Percentiles rank a stretch among this genome's conserved stretches.
Conservation (phyloP, 2,329 filamentous ascomycete genomes). For the Colletotrichum caudatum region DNA sequence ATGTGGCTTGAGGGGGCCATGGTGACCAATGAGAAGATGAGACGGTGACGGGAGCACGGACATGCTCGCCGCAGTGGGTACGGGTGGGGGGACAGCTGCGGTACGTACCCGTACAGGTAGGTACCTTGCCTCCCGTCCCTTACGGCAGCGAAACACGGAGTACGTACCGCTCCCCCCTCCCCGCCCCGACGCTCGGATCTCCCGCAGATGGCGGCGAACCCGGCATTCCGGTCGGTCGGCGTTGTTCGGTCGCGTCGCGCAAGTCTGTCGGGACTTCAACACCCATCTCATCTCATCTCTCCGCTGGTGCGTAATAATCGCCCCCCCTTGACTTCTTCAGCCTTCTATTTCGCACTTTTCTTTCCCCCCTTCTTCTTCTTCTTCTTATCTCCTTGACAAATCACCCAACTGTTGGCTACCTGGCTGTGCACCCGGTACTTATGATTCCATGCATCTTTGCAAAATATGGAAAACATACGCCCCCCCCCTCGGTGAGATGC, state of each 20-base stretch:
- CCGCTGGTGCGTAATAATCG: neutral
- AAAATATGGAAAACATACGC: neutral
- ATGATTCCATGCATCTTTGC: neutral
- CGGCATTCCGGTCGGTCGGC: constrained; percentile 6
- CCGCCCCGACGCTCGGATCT: constrained; percentile 11
- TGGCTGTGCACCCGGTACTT: neutral
- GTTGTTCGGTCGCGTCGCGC: neutral
- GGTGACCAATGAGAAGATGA: neutral
- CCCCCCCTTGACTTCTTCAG: neutral
- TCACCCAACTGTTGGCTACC: neutral
- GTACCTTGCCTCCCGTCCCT: too few species aligned
- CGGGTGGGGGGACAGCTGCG: too few species aligned
- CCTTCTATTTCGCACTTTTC: neutral
- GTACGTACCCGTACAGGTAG: too few species aligned
- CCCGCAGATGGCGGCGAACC: constrained; percentile 3
- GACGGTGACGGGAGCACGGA: neutral
- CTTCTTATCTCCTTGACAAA: neutral
- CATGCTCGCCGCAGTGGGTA: constrained; percentile 1
- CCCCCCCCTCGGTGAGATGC: neutral
- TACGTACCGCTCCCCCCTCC: too few species aligned
- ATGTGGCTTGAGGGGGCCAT: neutral
- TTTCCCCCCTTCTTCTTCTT: too few species aligned
- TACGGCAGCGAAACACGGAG: too few species aligned
- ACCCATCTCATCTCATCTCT: neutral
- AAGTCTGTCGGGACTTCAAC: constrained; percentile 20